Base-by-base conservation (phyloP, 176 grass and related monocot genomes). In the Bothriochloa decipiens region DNA sequence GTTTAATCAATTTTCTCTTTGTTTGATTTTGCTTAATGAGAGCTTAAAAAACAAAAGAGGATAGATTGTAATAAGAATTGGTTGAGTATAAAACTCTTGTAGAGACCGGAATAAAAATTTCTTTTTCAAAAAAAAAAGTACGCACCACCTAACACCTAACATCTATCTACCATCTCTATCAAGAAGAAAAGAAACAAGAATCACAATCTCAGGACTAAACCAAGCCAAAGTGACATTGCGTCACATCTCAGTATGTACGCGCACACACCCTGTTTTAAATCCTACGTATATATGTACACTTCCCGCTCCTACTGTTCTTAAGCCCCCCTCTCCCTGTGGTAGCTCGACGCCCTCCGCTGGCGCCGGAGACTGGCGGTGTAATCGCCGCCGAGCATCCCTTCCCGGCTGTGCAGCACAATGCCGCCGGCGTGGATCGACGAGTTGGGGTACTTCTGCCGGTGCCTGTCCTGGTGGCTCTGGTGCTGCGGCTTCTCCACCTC, bases 371-470 rank as follows among this genome's bases (percentile, higher is more conserved):
- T 43, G 29, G 28, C 40, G 5, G 76, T 68, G 75, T 90, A 88
- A 10, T 83, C 74, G 17, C 80, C 74, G 43, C 83, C 70, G 43
- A 84, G 55, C 8, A 76, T 15, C 47, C 81, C 87, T 0, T 94
- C 86, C 17, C 52, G 55, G 22, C 60, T 46, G 6, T 81, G 82
- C 46, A 97, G 90, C 72, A 84, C 87, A 65, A 83, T 83, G 43
- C 90, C 89, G 0, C 88, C 89, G 0, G 91, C 40, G 18, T 94
- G 87, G 75, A 97, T 94, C 2, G 91, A 83, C 0, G 94, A 94
- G 82, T 97, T 81, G 0, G 94, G 91, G 69, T 94, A 94, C 75
- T 79, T 94, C 60, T 91, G 43, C 1, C 81, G 84, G 80, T 97
- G 91, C 67, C 89, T 83, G 15, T 93, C 88, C 46, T 94, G 87